Conservation (phyloP, 148 eudicot species). For the Chenopodium suecicum region DNA sequence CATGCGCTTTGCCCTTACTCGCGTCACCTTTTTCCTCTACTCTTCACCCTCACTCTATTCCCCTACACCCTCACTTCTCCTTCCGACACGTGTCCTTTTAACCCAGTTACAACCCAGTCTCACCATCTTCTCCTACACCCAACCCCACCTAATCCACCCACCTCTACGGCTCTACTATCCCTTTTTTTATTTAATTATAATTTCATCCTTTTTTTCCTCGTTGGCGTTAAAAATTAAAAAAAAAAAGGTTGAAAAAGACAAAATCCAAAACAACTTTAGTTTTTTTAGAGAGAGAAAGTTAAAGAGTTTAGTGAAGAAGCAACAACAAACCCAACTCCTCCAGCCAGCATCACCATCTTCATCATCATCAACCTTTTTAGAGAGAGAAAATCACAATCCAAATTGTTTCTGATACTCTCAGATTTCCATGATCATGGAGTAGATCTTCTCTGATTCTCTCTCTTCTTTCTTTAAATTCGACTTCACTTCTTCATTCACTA, state of each 20-base stretch:
- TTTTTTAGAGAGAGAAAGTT: background rate
- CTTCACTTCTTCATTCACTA: background rate
- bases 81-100: background rate
- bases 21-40: constrained; percentile 1
- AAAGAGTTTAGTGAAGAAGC: background rate
- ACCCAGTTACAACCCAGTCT: background rate
- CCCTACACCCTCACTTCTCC: background rate
- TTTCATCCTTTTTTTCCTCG: background rate
- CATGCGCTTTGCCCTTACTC: constrained; percentile 22
- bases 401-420: no score
- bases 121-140: background rate
- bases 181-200: background rate
- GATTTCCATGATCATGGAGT: constrained; percentile 4
- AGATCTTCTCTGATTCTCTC: constrained; percentile 1
- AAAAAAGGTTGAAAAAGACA: constrained; percentile 17
- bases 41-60: background rate
- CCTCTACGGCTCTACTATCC: no score
- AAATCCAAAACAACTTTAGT: constrained; percentile 11
- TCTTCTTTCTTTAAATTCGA: background rate
- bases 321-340: background rate
- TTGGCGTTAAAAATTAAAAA: background rate
- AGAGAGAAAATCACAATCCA: background rate
- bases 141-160: background rate
- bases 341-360: background rate
- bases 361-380: background rate